Base-by-base conservation (phyloP, 179 eudicot species). In the Sideroxylon spinosum region DNA sequence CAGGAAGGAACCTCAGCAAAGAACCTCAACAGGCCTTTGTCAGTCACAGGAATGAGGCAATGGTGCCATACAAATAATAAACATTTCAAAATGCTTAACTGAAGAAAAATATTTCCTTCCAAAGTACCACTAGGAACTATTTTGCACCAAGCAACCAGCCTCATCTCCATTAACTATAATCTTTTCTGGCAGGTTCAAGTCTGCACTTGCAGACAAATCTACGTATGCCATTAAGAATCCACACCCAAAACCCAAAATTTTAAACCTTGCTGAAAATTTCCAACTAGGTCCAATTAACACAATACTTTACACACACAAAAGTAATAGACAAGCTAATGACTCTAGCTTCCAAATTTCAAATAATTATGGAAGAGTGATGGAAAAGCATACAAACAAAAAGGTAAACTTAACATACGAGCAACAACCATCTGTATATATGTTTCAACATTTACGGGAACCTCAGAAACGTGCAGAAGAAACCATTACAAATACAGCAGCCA, bases 1-100 rank as follows among this genome's bases (percentile, higher is more conserved):
- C 46, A 57, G 32, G 17, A 5, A n/a, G 70, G 20, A 55, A 68
- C 13, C 60, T 69, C 80, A 78, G 74, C 65, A 68, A 28, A 12
- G 7, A 12, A 75, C 55, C 28, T 23, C 8, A 46, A 14, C 20
- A 28, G 53, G 20, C 20, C 55, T 6, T 37, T 37, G 9, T 23
- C 12, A 3, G 13, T 19, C 55, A 26, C 12, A 46, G 62, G 19
- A 26, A 50, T 66, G 23, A 25, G 48, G 37, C 17, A 37, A 37
- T 3, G 3, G 44, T 37, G 44, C 44, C 10, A 72, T 50, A 44
- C 44, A 50, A n/a, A 26, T 9, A 64, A 46, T 70, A 23, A 56
- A 9, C 61, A 17, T 32, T 52, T 0, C 55, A 20, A 68, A 20
- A 37, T 49, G 61, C 12, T 55, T 7, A 62, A 74, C 13, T 3